A percentile compares a stretch with the other conserved stretches of the same genome.
Conservation (phyloP, 2,329 filamentous ascomycete genomes). For the Nothophaeocryptopus gaeumannii region DNA sequence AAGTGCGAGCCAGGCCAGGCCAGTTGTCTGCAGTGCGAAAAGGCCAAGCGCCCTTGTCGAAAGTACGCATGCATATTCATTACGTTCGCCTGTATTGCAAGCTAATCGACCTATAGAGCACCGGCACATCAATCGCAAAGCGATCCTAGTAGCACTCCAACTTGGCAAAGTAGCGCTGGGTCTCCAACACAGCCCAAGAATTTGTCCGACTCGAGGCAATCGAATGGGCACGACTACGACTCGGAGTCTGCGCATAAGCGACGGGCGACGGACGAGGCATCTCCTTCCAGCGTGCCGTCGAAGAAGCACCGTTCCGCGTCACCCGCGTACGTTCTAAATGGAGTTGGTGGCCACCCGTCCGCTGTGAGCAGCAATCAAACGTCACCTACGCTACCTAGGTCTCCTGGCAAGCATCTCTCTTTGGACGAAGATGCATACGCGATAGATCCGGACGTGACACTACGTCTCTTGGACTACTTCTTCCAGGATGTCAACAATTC, state of each 20-base stretch:
- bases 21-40: slow-evolving; percentile 87
- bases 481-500: slow-evolving; percentile 57
- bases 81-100: not conserved
- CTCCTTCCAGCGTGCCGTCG: slow-evolving; percentile 17
- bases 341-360: not conserved
- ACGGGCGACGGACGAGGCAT: slow-evolving; percentile 27
- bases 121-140: slow-evolving; percentile 27
- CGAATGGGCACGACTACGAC: slow-evolving; percentile 17
- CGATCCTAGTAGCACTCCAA: slow-evolving; percentile 22
- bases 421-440: slow-evolving; percentile 56
- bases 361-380: slow-evolving; percentile 20
- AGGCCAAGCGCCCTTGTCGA: slow-evolving; percentile 80
- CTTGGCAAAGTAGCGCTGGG: slow-evolving; percentile 24
- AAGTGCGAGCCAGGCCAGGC: slow-evolving; percentile 88
- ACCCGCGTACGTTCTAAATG: slow-evolving; percentile 19
- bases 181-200: slow-evolving; percentile 25
- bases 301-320: slow-evolving; percentile 35
- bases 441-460: slow-evolving; percentile 48
- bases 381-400: slow-evolving; percentile 20
- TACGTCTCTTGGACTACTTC: slow-evolving; percentile 55
- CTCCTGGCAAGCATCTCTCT: slow-evolving; percentile 33
- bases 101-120: slow-evolving; percentile 27
- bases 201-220: slow-evolving; percentile 18
- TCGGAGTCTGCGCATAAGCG: slow-evolving; percentile 27
- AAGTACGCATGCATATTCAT: slow-evolving; percentile 53